Evolutionary conservation across 306 rosid genomes (phyloP).

Genomic region (Fragaria ananassa): DNA sequence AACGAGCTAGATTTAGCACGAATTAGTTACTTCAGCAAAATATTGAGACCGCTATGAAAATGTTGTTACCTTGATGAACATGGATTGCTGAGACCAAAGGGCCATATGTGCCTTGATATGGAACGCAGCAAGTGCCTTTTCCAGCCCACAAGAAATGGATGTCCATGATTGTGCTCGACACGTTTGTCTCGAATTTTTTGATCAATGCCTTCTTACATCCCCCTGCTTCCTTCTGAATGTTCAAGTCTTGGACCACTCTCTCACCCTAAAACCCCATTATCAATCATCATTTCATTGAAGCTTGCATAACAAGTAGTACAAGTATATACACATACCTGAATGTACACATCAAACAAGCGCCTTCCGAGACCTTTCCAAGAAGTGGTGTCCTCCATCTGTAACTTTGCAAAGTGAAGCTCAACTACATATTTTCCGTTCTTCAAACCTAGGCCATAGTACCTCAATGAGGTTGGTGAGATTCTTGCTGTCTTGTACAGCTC

Average conservation of each 20-base stretch:
- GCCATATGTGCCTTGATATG: conserved; percentile 37
- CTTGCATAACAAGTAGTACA: background rate
- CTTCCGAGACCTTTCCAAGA: conserved; percentile 43
- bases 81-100: conserved; percentile 38
- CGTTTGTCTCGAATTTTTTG: conserved; percentile 24
- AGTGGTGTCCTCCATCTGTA: conserved; percentile 29
- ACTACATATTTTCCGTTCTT: conserved; percentile 26
- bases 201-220: conserved; percentile 32
- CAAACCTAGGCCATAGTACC: conserved; percentile 36
- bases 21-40: background rate
- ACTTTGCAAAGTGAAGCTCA: conserved; percentile 42
- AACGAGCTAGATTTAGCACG: background rate
- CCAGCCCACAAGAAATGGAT: conserved; percentile 40
- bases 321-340: conserved; percentile 27
- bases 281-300: background rate
- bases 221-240: conserved; percentile 36
- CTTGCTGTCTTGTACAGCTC: conserved; percentile 37
- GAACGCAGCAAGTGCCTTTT: conserved; percentile 47
- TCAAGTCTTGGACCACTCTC: conserved; percentile 30
- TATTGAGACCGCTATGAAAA: background rate
- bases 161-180: conserved; percentile 28
- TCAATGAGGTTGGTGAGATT: conserved; percentile 37
- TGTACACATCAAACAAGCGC: conserved; percentile 38
- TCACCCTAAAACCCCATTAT: conserved; percentile 28
- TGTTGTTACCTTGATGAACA: conserved; percentile 31